phyloP scores from a whole-genome alignment of 1,284 basidiomycete species.

The Macrocybe sp. region DNA sequence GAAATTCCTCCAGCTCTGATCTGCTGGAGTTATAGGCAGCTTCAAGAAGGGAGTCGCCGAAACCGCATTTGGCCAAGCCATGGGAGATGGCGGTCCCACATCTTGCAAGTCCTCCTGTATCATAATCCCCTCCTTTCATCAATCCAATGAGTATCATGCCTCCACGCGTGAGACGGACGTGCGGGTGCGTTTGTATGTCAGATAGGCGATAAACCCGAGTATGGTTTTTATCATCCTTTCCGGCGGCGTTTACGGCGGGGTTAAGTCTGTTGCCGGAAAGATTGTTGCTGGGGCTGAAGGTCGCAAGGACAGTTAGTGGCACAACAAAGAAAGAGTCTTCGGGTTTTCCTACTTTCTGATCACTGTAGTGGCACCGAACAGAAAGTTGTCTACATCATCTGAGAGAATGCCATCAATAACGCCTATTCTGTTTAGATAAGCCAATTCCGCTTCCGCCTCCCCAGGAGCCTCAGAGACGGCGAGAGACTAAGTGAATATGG shows the following conservation, averaged over 20 bases:
- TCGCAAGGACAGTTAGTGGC: constrained; percentile 8
- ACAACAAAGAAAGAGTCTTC: constrained; percentile 4
- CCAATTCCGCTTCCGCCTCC: constrained; percentile 96
- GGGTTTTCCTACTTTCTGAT: constrained; percentile 50
- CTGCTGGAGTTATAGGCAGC: constrained; percentile 50
- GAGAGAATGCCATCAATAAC: constrained; percentile 88
- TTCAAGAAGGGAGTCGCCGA: constrained; percentile 63
- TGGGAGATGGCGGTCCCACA: constrained; percentile 62
- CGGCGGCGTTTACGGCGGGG: constrained; percentile 55
- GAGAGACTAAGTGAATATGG: not conserved
- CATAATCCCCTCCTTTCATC: constrained; percentile 89
- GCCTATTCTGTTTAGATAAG: constrained; percentile 77
- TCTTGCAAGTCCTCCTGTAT: constrained; percentile 58
- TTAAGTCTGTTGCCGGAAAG: constrained; percentile 66
- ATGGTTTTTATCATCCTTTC: constrained; percentile 71
- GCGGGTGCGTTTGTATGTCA: constrained; percentile 46
- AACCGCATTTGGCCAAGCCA: constrained; percentile 67
- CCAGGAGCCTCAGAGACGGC: constrained; percentile 66
- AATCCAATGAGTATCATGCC: constrained; percentile 86
- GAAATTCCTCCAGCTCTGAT: constrained; percentile 45
- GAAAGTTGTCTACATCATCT: constrained; percentile 90
- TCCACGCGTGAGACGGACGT: constrained; percentile 60
- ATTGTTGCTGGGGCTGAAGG: constrained; percentile 61
- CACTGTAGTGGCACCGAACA: constrained; percentile 84
- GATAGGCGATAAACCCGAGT: constrained; percentile 59